These are phyloP conservation scores for Backusella macrospora DNA, from an alignment of 192 early-diverging fungal species.

Conservation along the genomic window DNA sequence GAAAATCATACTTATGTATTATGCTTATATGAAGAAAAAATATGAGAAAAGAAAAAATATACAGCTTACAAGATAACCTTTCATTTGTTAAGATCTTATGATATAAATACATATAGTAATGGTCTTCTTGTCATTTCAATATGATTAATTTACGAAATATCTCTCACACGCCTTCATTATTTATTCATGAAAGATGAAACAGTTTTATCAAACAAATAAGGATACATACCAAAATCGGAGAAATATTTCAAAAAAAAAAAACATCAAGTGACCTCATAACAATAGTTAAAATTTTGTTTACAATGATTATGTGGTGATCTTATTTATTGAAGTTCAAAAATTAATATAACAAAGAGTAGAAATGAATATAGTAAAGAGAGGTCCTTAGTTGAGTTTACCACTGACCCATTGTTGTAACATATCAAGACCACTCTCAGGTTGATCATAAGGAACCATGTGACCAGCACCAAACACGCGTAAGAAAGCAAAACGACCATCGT, in stretches of 20 bases:
- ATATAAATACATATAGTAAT: too few species aligned
- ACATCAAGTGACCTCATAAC: not conserved
- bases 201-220: constrained; percentile 7
- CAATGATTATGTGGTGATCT: not conserved
- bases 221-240: not conserved
- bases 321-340: not conserved
- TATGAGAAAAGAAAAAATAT: too few species aligned
- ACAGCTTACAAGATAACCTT: too few species aligned
- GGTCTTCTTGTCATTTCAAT: too few species aligned
- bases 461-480: constrained; percentile 86
- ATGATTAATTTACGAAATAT: too few species aligned
- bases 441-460: constrained; percentile 95
- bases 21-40: too few species aligned
- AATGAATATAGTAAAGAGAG: not conserved
- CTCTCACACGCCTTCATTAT: not conserved
- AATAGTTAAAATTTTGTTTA: not conserved
- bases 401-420: constrained; percentile 87
- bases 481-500: constrained; percentile 75
- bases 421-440: constrained; percentile 78
- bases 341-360: constrained; percentile 12
- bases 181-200: not conserved
- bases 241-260: not conserved
- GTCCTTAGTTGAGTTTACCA: constrained; percentile 11
- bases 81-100: too few species aligned
- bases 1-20: not conserved